These are phyloP conservation scores for Stylonectria norvegica DNA, from an alignment of 2,329 filamentous ascomycete species.

Conservation along the genomic window DNA sequence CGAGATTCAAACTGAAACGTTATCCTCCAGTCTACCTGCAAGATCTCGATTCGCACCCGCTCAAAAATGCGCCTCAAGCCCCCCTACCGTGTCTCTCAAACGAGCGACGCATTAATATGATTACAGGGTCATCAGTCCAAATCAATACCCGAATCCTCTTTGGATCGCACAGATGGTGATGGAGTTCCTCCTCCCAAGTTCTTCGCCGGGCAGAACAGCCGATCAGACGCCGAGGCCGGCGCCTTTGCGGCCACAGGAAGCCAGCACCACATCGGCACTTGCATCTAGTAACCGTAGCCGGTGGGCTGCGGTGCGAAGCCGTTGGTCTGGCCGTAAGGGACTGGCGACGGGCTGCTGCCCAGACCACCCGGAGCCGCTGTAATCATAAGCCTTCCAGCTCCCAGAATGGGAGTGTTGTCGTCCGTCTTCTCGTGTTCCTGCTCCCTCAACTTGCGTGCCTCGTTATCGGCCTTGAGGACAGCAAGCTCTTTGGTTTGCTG, in stretches of 20 bases:
- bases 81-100: slow-evolving; percentile 9
- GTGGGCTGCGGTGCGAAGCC: slow-evolving; percentile 88
- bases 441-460: slow-evolving; percentile 81
- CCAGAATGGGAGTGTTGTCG: slow-evolving; percentile 89
- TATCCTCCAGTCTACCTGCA: slow-evolving; percentile 25
- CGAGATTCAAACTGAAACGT: slow-evolving; percentile 23
- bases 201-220: slow-evolving; percentile 8
- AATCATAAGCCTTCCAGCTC: slow-evolving; percentile 86
- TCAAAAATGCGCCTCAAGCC: slow-evolving; percentile 19
- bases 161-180: slow-evolving; percentile 3
- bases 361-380: slow-evolving; percentile 73
- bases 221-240: slow-evolving; percentile 8
- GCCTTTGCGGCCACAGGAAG: slow-evolving; percentile 13
- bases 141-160: slow-evolving; percentile 23
- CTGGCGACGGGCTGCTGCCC: slow-evolving; percentile 50
- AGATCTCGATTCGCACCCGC: slow-evolving; percentile 22
- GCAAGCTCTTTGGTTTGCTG: slow-evolving; percentile 88
- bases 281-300: slow-evolving; percentile 62
- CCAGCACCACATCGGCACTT: slow-evolving; percentile 29
- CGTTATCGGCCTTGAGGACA: slow-evolving; percentile 88
- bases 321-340: slow-evolving; percentile 73
- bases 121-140: slow-evolving; percentile 27
- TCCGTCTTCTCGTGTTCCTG: slow-evolving; percentile 75
- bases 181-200: slow-evolving; percentile 5
- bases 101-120: slow-evolving; percentile 26